phyloP scores from a whole-genome alignment of 257 asterid genomes.

The Asclepias syriaca region DNA sequence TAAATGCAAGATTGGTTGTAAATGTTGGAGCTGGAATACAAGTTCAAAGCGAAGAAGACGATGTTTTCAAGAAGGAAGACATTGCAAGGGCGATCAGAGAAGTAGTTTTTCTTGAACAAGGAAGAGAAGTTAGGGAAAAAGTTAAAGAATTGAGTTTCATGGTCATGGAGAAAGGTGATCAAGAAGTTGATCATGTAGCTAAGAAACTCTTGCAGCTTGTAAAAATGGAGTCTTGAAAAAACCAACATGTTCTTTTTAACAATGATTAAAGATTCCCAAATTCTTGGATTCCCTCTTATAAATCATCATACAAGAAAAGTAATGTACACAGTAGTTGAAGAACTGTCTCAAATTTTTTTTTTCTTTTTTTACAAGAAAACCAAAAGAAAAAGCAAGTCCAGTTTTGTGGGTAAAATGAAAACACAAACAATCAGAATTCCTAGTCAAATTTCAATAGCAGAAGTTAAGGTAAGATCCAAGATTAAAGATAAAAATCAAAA shows the following conservation, averaged over 20 bases:
- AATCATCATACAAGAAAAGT: neutral
- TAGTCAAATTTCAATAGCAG: slow-evolving; percentile 3
- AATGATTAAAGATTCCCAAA: neutral
- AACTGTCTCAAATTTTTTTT: slow-evolving; percentile 7
- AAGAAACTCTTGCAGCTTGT: slow-evolving; percentile 7
- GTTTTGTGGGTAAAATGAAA: slow-evolving; percentile 7
- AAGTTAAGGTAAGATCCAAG: slow-evolving; percentile 11
- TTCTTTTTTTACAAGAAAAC: slow-evolving; percentile 5
- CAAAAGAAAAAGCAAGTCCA: neutral
- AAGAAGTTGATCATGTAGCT: slow-evolving; percentile 10
- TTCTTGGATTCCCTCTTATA: neutral
- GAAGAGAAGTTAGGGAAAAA: slow-evolving; percentile 10
- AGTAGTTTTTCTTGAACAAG: slow-evolving; percentile 2
- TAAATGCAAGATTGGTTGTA: slow-evolving; percentile 18
- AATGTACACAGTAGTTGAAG: neutral
- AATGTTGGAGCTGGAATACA: slow-evolving; percentile 13
- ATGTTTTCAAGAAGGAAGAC: neutral
- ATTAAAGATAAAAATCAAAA: neutral
- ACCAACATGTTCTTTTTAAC: neutral
- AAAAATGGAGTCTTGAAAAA: neutral
- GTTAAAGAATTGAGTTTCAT: slow-evolving; percentile 5
- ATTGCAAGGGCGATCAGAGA: slow-evolving; percentile 7
- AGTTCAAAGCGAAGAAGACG: slow-evolving; percentile 7
- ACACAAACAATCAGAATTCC: slow-evolving; percentile 5
- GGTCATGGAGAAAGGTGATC: slow-evolving; percentile 13